Conservation (phyloP, 2,329 filamentous ascomycete species). For the Aphanocladium album region DNA sequence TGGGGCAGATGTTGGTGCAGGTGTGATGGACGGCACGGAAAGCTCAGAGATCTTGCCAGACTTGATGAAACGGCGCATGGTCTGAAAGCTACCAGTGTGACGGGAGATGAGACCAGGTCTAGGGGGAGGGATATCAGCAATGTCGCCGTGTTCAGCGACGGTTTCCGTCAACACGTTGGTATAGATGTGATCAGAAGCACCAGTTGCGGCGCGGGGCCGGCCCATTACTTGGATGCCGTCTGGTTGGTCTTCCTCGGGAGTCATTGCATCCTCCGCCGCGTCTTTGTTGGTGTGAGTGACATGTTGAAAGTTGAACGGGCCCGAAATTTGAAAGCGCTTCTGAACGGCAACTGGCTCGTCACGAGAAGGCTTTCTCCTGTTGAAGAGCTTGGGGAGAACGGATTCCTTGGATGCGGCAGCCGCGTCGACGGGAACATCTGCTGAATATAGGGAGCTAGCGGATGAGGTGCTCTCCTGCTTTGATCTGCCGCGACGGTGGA, state of each 20-base stretch:
- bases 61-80: conserved; percentile 13
- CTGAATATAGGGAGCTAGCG: conserved; percentile 44
- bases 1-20: neutral
- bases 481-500: conserved; percentile 46
- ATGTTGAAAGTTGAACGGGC: conserved; percentile 63
- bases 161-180: conserved; percentile 8
- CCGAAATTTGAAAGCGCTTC: conserved; percentile 52
- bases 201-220: conserved; percentile 6
- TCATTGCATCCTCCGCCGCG: conserved; percentile 31
- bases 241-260: neutral
- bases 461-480: conserved; percentile 49
- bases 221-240: neutral
- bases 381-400: conserved; percentile 47
- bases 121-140: neutral
- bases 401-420: conserved; percentile 35
- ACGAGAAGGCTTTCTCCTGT: conserved; percentile 40
- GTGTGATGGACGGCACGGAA: neutral
- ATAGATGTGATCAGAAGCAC: neutral
- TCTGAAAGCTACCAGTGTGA: conserved; percentile 12
- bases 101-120: conserved; percentile 7
- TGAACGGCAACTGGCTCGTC: conserved; percentile 25
- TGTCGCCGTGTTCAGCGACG: conserved; percentile 1
- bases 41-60: conserved; percentile 5
- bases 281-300: conserved; percentile 54
- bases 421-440: conserved; percentile 35